A percentile compares a stretch with the other conserved stretches of the same genome.
phyloP scores from a whole-genome alignment of 2,329 filamentous ascomycete species.

The Fusarium clavum region DNA sequence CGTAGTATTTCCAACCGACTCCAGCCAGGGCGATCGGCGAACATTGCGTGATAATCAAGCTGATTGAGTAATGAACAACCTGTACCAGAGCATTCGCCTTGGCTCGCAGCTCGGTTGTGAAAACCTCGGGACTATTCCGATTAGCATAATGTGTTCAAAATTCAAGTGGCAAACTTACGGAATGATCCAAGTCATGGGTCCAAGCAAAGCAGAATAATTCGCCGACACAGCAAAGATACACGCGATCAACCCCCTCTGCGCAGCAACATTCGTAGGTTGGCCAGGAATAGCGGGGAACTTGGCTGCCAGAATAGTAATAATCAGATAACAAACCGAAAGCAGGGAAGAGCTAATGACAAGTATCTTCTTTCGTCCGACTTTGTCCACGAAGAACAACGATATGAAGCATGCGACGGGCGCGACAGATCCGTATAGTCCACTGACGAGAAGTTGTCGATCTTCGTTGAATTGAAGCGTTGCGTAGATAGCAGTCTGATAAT shows the following conservation, averaged over 20 bases:
- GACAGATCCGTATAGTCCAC: conserved; percentile 55
- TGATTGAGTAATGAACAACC: conserved; percentile 56
- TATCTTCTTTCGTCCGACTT: conserved; percentile 52
- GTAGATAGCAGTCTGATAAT: conserved; percentile 57
- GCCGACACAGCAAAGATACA: conserved; percentile 52
- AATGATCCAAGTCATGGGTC: conserved; percentile 58
- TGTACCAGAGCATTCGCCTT: conserved; percentile 57
- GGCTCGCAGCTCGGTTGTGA: conserved; percentile 55
- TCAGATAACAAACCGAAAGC: conserved; percentile 52
- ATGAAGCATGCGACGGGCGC: conserved; percentile 53
- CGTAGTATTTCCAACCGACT: conserved; percentile 57
- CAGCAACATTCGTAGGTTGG: conserved; percentile 52
- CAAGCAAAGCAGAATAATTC: conserved; percentile 54
- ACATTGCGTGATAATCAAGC: conserved; percentile 55
- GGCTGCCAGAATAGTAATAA: conserved; percentile 55
- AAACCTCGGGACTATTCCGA: conserved; percentile 52
- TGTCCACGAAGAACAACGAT: conserved; percentile 55
- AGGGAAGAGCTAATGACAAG: conserved; percentile 52
- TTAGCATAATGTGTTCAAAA: fast-evolving
- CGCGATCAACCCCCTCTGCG: conserved; percentile 54
- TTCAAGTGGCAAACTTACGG: conserved; percentile 46
- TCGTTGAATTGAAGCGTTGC: conserved; percentile 54
- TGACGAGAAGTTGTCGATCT: conserved; percentile 54
- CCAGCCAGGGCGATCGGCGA: conserved; percentile 54
- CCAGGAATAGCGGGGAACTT: conserved; percentile 52